A percentile compares a stretch with the other conserved stretches of the same genome.
Conservation (phyloP, 2,329 filamentous ascomycete species). For the Aspergillus japonicus region DNA sequence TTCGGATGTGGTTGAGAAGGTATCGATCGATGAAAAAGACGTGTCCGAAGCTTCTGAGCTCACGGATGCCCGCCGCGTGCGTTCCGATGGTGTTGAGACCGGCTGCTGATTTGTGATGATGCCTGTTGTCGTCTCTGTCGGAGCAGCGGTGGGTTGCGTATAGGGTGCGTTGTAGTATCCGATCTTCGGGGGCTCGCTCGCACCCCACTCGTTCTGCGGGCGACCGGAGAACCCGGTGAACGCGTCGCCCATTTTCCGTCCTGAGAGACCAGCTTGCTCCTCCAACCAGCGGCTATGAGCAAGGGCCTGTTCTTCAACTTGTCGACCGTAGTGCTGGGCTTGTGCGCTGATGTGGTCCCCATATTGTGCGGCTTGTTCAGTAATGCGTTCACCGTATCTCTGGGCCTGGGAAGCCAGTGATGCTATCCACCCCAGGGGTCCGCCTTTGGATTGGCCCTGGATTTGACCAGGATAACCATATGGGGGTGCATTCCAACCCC, state of each 20-base stretch:
- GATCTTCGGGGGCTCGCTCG: conserved; percentile 11
- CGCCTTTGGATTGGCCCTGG: conserved; percentile 25
- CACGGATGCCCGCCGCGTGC: conserved; percentile 29
- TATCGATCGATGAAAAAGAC: conserved; percentile 39
- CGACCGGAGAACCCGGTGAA: conserved; percentile 17
- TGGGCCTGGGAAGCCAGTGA: conserved; percentile 39
- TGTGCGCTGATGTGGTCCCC: conserved; percentile 35
- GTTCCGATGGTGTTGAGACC: conserved; percentile 12
- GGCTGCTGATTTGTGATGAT: conserved; percentile 1
- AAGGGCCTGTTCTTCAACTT: conserved; percentile 41
- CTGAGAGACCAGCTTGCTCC: conserved; percentile 34
- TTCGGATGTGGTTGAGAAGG: conserved; percentile 38
- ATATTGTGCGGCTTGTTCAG: conserved; percentile 35
- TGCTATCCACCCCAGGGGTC: conserved; percentile 35
- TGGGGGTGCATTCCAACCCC: conserved; percentile 29
- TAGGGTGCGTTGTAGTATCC: conserved; percentile 17
- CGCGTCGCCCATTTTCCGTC: conserved; percentile 26
- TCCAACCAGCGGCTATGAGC: conserved; percentile 40
- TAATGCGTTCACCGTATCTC: conserved; percentile 41
- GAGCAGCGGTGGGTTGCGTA: conserved; percentile 5
- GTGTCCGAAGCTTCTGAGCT: conserved; percentile 33
- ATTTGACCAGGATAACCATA: conserved; percentile 23
- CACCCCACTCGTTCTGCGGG: conserved; percentile 17
- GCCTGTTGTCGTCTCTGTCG: neutral
- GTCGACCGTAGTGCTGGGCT: conserved; percentile 37